Evolutionary conservation across 73 alveolate species (phyloP), one percentile per base, ranked within the genome.

Genomic region (Effrenium voratum): DNA sequence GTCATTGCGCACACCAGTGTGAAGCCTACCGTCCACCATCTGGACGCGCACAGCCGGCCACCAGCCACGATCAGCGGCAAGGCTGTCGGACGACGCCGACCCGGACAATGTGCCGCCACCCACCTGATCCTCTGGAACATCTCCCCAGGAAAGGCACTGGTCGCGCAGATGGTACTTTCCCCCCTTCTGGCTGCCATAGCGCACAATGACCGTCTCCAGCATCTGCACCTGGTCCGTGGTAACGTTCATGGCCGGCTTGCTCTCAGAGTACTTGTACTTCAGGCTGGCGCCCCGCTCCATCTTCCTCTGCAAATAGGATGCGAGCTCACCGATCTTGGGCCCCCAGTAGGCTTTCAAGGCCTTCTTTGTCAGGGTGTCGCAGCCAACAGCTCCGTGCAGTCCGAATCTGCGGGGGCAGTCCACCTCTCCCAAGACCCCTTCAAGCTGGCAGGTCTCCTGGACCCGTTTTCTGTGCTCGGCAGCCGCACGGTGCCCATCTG

Each of bases 11-110:
- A 13, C 66, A 52, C 66, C 66, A 52, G 66, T 13, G 66, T 52
- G 66, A 52, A 52, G 66, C 66, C 66, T 52, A 19, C 66, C 66
- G 66, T 52, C 66, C 66, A 52, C 66, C 66, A 52, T 52, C 66
- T 52, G 66, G 66, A 52, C 19, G 66, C 66, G 66, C 66, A 60
- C 73, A 60, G 73, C 73, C 73, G 73, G 73, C 73, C 73, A 60
- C 73, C 73, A 60, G 73, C 73, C 73, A 19, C 73, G 73, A 60
- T 60, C 73, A 36, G n/a, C 5, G 73, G 13, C n/a, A 19, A 60
- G 38, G 73, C 5, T 3, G 73, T 36, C 73, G 73, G 73, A 60
- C n/a, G n/a, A n/a, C n/a, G n/a, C n/a, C n/a, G n/a, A n/a, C n/a
- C n/a, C n/a, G n/a, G n/a, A n/a, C n/a, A n/a, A n/a, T n/a, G n/a